Evolutionary conservation across 805 yeast genomes (phyloP).

Genomic region (Lipomyces japonicus): DNA sequence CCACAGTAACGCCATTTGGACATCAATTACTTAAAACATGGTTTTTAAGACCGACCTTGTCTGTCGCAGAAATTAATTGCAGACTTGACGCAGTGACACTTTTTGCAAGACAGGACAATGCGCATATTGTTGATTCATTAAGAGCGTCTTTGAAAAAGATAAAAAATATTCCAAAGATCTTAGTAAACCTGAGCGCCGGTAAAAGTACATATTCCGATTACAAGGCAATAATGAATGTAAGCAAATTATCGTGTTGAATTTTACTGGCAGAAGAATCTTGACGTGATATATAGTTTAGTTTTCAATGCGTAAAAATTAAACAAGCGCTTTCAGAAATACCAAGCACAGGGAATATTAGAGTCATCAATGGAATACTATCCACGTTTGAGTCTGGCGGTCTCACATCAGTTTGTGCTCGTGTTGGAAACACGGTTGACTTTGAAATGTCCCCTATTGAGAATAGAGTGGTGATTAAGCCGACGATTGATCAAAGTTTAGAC

Average conservation of each 20-base stretch:
- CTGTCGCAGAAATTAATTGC: slow-evolving; percentile 32
- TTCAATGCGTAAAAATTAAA: slow-evolving; percentile 4
- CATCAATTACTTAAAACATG: slow-evolving; percentile 36
- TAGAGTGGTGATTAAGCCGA: slow-evolving; percentile 35
- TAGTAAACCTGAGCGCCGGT: slow-evolving; percentile 33
- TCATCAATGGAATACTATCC: slow-evolving; percentile 19
- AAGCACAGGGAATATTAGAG: neutral
- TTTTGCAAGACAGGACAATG: slow-evolving; percentile 31
- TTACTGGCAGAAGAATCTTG: too few species aligned
- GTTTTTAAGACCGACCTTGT: slow-evolving; percentile 39
- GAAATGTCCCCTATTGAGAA: slow-evolving; percentile 37
- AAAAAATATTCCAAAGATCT: slow-evolving; percentile 35
- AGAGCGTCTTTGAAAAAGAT: slow-evolving; percentile 30
- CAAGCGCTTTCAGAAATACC: slow-evolving; percentile 1
- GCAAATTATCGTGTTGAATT: slow-evolving; percentile 29
- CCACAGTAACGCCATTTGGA: slow-evolving; percentile 37
- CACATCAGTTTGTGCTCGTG: slow-evolving; percentile 20
- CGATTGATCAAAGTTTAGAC: slow-evolving; percentile 36
- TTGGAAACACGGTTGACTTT: slow-evolving; percentile 39
- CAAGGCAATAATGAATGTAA: slow-evolving; percentile 34
- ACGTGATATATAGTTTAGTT: slow-evolving; percentile 7
- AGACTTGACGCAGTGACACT: slow-evolving; percentile 36
- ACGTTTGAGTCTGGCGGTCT: slow-evolving; percentile 19
- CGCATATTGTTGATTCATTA: slow-evolving; percentile 30
- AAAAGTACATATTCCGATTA: slow-evolving; percentile 35